Conservation (phyloP, 2,329 filamentous ascomycete species). For the Arthrobotrys iridis region DNA sequence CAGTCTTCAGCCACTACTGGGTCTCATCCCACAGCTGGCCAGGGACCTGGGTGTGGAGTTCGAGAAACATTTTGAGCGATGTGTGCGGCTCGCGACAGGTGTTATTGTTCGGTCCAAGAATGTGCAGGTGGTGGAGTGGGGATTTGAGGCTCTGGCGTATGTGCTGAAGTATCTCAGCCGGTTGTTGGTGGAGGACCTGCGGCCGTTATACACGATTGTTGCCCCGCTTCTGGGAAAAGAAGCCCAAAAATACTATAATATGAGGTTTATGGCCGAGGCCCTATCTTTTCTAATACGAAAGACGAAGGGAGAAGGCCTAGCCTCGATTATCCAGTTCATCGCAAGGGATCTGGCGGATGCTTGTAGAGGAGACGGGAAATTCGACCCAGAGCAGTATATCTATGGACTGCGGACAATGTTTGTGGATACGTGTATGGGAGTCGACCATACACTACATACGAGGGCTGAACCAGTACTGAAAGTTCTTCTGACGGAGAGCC, state of each 20-base stretch:
- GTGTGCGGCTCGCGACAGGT: constrained; percentile 78
- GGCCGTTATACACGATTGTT: constrained; percentile 80
- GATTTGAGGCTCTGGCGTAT: constrained; percentile 91
- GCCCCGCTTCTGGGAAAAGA: constrained; percentile 83
- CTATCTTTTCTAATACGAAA: constrained; percentile 94
- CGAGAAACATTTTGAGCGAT: constrained; percentile 83
- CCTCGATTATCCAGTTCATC: constrained; percentile 76
- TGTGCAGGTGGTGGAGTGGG: constrained; percentile 95
- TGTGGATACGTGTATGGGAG: constrained; percentile 77
- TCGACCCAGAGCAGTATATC: constrained; percentile 71
- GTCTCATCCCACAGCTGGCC: constrained; percentile 91
- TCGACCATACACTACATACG: constrained; percentile 70
- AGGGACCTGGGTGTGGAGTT: constrained; percentile 88
- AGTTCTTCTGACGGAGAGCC: constrained; percentile 63
- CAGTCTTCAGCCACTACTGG: constrained; percentile 84
- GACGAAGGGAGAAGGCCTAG: constrained; percentile 79
- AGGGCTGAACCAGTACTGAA: constrained; percentile 67
- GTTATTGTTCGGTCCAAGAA: constrained; percentile 81
- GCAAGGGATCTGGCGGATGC: constrained; percentile 71
- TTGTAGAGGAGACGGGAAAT: constrained; percentile 59
- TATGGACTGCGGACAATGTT: constrained; percentile 93
- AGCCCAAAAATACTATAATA: constrained; percentile 84
- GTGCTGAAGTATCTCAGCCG: constrained; percentile 96
- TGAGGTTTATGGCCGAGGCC: constrained; percentile 91
- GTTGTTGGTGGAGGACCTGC: constrained; percentile 83